Conservation (phyloP, 1,139 yeast species). For the Kodamaea fungicola region DNA sequence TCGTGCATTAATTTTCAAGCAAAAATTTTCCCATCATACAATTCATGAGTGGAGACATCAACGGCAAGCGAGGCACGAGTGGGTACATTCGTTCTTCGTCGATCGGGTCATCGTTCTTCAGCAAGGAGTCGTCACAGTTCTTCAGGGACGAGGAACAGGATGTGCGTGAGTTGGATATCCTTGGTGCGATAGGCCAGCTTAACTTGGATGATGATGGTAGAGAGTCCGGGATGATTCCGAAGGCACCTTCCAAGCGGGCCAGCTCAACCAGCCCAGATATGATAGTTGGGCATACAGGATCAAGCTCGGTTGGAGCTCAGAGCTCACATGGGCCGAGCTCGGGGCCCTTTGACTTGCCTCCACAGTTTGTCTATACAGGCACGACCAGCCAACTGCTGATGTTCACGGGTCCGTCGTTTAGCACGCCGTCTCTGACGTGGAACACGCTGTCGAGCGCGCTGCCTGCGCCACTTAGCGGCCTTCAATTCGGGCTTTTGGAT, state of each 20-base stretch:
- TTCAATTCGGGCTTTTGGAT: neutral
- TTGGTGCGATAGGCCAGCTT: slow-evolving; percentile 40
- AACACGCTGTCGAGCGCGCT: slow-evolving; percentile 3
- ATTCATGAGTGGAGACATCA: neutral
- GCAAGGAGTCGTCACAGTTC: slow-evolving; percentile 2
- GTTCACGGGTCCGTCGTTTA: slow-evolving; percentile 11
- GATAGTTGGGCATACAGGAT: neutral
- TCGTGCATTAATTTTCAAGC: too few species aligned
- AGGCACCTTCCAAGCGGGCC: neutral
- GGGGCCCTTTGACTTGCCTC: slow-evolving; percentile 9
- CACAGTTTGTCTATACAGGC: slow-evolving; percentile 17
- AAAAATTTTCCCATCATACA: too few species aligned
- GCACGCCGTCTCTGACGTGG: slow-evolving; percentile 6
- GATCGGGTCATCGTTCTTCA: slow-evolving; percentile 4
- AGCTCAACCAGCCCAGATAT: neutral
- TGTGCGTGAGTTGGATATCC: slow-evolving; percentile 31
- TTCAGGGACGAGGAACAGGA: slow-evolving; percentile 1
- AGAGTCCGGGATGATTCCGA: slow-evolving; percentile 2
- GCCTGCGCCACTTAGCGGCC: slow-evolving; percentile 1
- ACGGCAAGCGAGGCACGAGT: neutral
- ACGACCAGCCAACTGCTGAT: slow-evolving; percentile 18
- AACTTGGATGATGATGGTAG: slow-evolving; percentile 37
- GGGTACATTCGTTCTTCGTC: slow-evolving; percentile 3
- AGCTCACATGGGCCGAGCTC: too few species aligned
- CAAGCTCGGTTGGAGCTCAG: neutral